Percentiles rank a stretch among this genome's conserved stretches.
phyloP scores from a whole-genome alignment of 108 stramenopile species.

The Cyclotella choctawhatcheeana region DNA sequence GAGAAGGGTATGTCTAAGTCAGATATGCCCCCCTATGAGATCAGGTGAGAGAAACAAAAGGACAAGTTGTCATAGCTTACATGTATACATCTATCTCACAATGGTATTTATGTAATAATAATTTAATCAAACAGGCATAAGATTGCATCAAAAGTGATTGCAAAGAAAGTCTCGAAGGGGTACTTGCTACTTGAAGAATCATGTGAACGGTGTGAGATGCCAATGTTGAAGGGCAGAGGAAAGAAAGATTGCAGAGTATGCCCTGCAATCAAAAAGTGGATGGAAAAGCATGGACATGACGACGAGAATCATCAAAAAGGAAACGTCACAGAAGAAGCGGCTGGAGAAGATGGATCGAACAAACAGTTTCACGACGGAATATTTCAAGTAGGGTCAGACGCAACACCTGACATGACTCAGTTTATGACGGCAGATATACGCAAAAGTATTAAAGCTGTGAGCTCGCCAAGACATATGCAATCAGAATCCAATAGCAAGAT shows the following conservation, averaged over 20 bases:
- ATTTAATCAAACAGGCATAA: slow-evolving; percentile 24
- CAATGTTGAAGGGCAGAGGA: slow-evolving; percentile 37
- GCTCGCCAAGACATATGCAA: neutral
- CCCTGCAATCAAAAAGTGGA: slow-evolving; percentile 40
- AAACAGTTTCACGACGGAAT: neutral
- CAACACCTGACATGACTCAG: neutral
- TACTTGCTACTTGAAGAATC: slow-evolving; percentile 21
- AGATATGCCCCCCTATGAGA: slow-evolving; percentile 31
- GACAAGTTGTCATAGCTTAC: no score
- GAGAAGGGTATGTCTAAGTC: neutral
- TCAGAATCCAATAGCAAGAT: no score
- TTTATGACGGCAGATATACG: neutral
- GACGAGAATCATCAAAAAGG: neutral
- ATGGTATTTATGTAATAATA: neutral
- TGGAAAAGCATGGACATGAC: slow-evolving; percentile 17
- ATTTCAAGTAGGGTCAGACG: neutral
- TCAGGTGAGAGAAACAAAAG: slow-evolving; percentile 22
- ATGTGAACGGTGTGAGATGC: slow-evolving; percentile 41
- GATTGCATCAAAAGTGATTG: slow-evolving; percentile 48
- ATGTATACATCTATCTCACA: no score
- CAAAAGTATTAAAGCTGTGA: neutral
- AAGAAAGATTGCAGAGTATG: slow-evolving; percentile 42
- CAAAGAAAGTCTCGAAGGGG: slow-evolving; percentile 35
- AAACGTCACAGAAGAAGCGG: neutral
- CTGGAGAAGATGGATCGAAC: neutral